Evolutionary conservation across 1,284 basidiomycete species (phyloP), one percentile per base, ranked within the genome.

Genomic region (Moniliophthora roreri): DNA sequence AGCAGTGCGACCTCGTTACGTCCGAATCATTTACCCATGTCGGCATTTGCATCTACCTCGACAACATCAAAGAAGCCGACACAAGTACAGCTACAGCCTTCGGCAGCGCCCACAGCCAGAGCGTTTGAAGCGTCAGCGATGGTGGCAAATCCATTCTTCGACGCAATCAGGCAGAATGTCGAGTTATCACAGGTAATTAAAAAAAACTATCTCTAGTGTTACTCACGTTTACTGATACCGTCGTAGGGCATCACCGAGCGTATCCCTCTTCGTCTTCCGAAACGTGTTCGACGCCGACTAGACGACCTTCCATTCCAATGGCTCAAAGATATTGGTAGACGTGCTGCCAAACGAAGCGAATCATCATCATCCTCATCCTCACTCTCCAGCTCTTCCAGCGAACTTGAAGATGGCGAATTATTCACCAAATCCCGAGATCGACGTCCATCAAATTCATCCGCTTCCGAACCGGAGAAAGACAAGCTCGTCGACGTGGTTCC

Each of bases 141-240:
- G 5, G 81, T 86, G 2, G 84, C 78, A 49, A 95, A 94, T 66
- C 93, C 93, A 3, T 95, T 95, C 72, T 95, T 95, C 62, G 95
- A 99, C 72, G 90, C 93, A 63, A 93, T 99, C 62, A 89, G 96
- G 28, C 96, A 99, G 70, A 97, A 98, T 64, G 71, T 89, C 15
- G 96, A 99, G 73, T 81, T 97, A 34, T 84, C 86, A 10, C 87
- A 92, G 5, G 53, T 55, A 24, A 21, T 35, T 24, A 9, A 10
- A 16, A n/a, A 9, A 32, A 13, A n/a, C 15, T 21, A 48, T 37
- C 16, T 23, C 21, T 24, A n/a, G 24, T 24, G 13, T 21, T 24
- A 44, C 41, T 23, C n/a, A 24, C 41, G 24, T 40, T 9, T 16
- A 46, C 10, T 15, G 15, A 24, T 38, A 24, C 20, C 8, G 45